Conservation (phyloP, 179 eudicot genomes). For the Gypsophila paniculata region DNA sequence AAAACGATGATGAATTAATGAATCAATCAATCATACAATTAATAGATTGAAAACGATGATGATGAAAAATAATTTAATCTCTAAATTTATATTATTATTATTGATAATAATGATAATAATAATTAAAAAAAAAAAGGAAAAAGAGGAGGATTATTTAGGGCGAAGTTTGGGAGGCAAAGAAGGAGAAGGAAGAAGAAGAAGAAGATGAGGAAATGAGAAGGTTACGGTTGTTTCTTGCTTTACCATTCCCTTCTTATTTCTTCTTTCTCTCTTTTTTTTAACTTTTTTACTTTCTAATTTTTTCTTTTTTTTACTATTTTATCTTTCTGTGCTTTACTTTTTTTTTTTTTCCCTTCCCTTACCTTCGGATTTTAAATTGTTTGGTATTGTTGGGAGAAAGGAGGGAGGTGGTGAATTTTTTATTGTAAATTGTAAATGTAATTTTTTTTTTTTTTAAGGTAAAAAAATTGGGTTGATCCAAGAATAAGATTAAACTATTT, state of each 20-base stretch:
- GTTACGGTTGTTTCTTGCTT: slow-evolving; percentile 11
- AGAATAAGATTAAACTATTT: too few relatives aligned
- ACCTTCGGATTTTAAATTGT: not conserved
- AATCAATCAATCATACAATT: not conserved
- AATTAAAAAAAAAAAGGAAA: not conserved
- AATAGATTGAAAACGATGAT: too few relatives aligned
- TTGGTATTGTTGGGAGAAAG: not conserved
- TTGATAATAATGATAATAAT: too few relatives aligned
- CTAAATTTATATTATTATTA: too few relatives aligned
- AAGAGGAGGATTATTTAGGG: slow-evolving; percentile 6
- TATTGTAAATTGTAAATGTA: too few relatives aligned
- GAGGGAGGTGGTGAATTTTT: too few relatives aligned
- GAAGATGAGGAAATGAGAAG: slow-evolving; percentile 9
- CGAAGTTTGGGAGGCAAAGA: not conserved
- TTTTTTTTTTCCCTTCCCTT: not conserved
- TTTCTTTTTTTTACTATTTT: not conserved
- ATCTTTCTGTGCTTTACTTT: not conserved
- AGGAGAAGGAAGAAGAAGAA: not conserved
- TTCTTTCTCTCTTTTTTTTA: not conserved
- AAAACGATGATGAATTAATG: not conserved
- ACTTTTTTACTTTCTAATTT: not conserved
- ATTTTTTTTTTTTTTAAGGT: too few relatives aligned
- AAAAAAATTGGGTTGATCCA: too few relatives aligned
- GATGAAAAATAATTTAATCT: too few relatives aligned
- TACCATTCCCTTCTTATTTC: slow-evolving; percentile 18